These are phyloP conservation scores for Acanthamoeba castellanii DNA, from an alignment of 208 protist species.

Conservation along the genomic window DNA sequence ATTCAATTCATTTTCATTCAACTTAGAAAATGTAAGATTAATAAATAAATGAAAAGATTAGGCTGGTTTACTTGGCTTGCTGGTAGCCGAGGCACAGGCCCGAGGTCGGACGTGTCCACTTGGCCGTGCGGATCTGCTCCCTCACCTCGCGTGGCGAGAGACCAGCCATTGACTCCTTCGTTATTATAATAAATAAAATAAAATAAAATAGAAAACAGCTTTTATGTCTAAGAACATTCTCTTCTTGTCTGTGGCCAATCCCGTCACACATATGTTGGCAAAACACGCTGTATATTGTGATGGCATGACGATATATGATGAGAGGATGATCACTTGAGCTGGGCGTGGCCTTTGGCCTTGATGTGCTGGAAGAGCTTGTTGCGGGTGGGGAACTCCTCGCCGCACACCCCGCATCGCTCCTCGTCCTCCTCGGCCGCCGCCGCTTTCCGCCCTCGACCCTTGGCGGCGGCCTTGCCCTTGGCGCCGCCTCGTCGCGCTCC, in stretches of 20 bases:
- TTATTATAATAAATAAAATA: neutral
- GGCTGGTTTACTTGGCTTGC: slow-evolving; percentile 62
- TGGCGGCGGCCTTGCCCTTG: neutral
- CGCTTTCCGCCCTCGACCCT: neutral
- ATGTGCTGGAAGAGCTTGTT: slow-evolving; percentile 75
- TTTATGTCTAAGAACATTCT: too few relatives aligned
- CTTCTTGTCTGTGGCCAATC: too few relatives aligned
- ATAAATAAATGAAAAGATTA: neutral
- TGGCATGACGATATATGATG: neutral
- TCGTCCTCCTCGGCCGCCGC: neutral
- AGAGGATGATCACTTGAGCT: slow-evolving; percentile 22
- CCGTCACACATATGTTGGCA: too few relatives aligned
- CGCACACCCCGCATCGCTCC: slow-evolving; percentile 26
- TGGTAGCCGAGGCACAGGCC: slow-evolving; percentile 61
- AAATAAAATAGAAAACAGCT: neutral
- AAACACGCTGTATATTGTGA: neutral
- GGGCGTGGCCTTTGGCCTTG: slow-evolving; percentile 61
- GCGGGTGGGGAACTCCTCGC: slow-evolving; percentile 25
- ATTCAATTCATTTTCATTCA: neutral
- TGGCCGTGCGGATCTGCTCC: slow-evolving; percentile 44
- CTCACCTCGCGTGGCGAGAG: slow-evolving; percentile 38
- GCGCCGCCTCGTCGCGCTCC: neutral
- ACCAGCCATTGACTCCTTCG: neutral
- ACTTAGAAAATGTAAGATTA: neutral
- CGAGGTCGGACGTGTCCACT: slow-evolving; percentile 39